Base-by-base conservation (phyloP, 2,329 filamentous ascomycete genomes). In the Didymella arachidicola region DNA sequence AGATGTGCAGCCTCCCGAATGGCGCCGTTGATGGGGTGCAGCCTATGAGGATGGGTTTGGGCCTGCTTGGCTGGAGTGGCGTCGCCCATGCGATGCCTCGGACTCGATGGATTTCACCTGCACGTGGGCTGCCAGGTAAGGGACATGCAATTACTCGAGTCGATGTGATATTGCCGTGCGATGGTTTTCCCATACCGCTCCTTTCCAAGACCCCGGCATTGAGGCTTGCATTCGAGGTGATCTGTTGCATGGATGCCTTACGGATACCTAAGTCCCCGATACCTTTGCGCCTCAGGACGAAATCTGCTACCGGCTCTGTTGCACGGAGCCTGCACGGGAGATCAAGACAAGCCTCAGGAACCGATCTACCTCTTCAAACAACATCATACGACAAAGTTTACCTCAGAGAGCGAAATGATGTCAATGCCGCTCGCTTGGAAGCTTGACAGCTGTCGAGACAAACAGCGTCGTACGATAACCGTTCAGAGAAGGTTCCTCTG, bases 301-400 rank as follows among this genome's bases (percentile, higher is more conserved):
- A 59, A 27, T 45, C 53, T 56, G 57, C 57, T 39, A 56, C 57
- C 52, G 18, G 30, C 52, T 43, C 27, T 52, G 57, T 60, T 52
- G 47, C 51, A 55, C 51, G 27, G 25, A 10, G 46, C 39, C 51
- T 53, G 51, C 51, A 51, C 43, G 19, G 57, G 58, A 64, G 59
- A 66, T 63, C 50, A 58, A 25, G 32, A 34, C 22, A 25, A 46
- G 50, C 56, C 50, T 59, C 50, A 51, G 41, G 41, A 47, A 61
- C 53, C 48, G 52, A 57, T 59, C 26, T 51, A 22, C 59, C 42
- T 53, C 61, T 67, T 72, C 70, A 74, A 74, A 74, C 72, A 70
- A 63, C 61, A 67, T 75, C 70, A 66, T 74, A 75, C 72, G 70
- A 74, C 72, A 63, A 69, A 69, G 72, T 75, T 76, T 75, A 65